Conservation (phyloP, 2,329 filamentous ascomycete species). For the Paecilomyces dactylethromorphus region DNA sequence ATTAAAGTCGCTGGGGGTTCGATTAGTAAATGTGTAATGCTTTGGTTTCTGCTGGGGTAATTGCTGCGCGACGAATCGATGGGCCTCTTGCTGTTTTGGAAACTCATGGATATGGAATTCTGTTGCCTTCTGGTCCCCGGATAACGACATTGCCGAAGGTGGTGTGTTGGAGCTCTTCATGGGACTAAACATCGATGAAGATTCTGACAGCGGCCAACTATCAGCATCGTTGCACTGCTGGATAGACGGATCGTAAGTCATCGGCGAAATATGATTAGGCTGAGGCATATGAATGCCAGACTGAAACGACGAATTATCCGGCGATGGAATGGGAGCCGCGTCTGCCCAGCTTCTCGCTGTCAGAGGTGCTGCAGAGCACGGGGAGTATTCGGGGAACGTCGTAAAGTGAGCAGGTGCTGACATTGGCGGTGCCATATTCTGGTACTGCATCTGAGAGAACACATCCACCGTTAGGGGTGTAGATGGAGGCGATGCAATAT, state of each 20-base stretch:
- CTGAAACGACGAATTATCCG: constrained; percentile 29
- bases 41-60: constrained; percentile 34
- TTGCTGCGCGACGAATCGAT: constrained; percentile 36
- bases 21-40: constrained; percentile 39
- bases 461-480: constrained; percentile 34
- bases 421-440: constrained; percentile 31
- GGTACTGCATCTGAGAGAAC: constrained; percentile 31
- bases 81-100: constrained; percentile 37
- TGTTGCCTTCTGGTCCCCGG: constrained; percentile 25
- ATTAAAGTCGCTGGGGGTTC: constrained; percentile 32
- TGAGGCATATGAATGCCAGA: constrained; percentile 25
- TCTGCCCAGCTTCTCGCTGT: constrained; percentile 38
- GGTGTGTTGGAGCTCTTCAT: constrained; percentile 23
- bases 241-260: constrained; percentile 29
- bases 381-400: constrained; percentile 35
- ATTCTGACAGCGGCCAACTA: constrained; percentile 21
- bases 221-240: constrained; percentile 21
- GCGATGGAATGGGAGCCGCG: constrained; percentile 32
- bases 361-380: constrained; percentile 30
- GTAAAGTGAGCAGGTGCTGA: constrained; percentile 39
- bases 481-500: constrained; percentile 38
- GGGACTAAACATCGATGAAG: constrained; percentile 26
- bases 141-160: constrained; percentile 8
- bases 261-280: constrained; percentile 29
- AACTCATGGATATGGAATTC: constrained; percentile 41